phyloP scores from a whole-genome alignment of 768 basidiomycete species.

The Hortiboletus campestris region DNA sequence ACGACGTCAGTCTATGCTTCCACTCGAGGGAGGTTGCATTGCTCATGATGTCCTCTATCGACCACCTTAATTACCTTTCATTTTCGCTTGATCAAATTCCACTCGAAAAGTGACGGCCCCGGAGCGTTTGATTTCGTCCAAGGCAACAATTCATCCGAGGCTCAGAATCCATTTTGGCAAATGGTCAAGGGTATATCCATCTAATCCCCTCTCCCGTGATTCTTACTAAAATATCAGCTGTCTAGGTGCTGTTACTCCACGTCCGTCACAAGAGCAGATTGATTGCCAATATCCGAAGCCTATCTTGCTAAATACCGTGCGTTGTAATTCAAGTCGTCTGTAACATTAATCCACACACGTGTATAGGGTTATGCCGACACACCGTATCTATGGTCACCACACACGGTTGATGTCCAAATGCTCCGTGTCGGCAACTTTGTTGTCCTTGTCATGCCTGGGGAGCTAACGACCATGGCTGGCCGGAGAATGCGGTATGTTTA shows the following conservation, averaged over 20 bases:
- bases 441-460: constrained; percentile 73
- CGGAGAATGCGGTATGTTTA: constrained; percentile 61
- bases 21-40: neutral
- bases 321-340: neutral
- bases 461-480: constrained; percentile 82
- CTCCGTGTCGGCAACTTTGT: constrained; percentile 74
- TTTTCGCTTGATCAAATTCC: neutral
- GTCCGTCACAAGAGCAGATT: constrained; percentile 56
- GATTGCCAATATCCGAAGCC: constrained; percentile 79
- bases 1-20: constrained; percentile 60
- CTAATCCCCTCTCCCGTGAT: neutral
- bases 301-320: constrained; percentile 63
- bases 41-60: neutral
- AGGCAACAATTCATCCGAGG: constrained; percentile 59
- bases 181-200: constrained; percentile 58
- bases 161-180: constrained; percentile 80
- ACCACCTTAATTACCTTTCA: neutral
- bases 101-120: constrained; percentile 54
- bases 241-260: constrained; percentile 52
- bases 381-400: constrained; percentile 76
- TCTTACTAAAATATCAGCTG: neutral
- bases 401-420: constrained; percentile 74
- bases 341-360: constrained; percentile 18
- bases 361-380: constrained; percentile 56
- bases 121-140: constrained; percentile 78